Conservation (phyloP, 192 early-diverging fungal species). For the Coemansia biformis region DNA sequence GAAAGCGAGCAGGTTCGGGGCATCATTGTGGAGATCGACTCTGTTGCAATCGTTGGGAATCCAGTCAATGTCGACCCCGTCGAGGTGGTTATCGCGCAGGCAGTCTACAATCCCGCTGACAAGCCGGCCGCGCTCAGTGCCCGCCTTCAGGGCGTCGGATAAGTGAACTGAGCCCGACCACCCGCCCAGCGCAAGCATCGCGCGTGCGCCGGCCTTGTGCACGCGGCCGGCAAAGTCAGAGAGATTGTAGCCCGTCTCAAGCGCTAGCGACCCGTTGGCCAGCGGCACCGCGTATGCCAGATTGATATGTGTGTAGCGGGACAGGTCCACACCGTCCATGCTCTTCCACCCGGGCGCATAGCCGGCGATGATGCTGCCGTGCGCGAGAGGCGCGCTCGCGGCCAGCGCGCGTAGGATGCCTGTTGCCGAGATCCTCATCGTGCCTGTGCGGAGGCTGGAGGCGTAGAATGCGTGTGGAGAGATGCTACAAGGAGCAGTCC, state of each 20-base stretch:
- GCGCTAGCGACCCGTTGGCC: constrained; percentile 23
- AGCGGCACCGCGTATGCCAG: constrained; percentile 54
- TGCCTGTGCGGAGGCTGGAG: no score
- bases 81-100: constrained; percentile 43
- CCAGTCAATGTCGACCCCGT: constrained; percentile 67
- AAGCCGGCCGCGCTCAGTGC: constrained; percentile 29
- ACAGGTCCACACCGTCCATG: constrained; percentile 16
- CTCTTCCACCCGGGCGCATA: constrained; percentile 43
- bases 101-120: constrained; percentile 36
- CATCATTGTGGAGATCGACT: constrained; percentile 54
- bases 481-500: no score
- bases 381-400: not conserved
- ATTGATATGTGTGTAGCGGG: constrained; percentile 57
- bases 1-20: constrained; percentile 56
- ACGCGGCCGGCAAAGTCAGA: constrained; percentile 12
- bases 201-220: constrained; percentile 33
- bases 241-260: constrained; percentile 22
- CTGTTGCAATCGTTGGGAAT: constrained; percentile 57
- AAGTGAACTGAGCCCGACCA: constrained; percentile 65
- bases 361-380: constrained; percentile 28
- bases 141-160: constrained; percentile 47
- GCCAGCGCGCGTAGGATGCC: no score
- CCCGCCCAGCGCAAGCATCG: constrained; percentile 66
- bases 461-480: no score
- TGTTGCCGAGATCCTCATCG: no score